Evolutionary conservation across 1,139 yeast species (phyloP).

Genomic region (Trichomonascaceae sp.): DNA sequence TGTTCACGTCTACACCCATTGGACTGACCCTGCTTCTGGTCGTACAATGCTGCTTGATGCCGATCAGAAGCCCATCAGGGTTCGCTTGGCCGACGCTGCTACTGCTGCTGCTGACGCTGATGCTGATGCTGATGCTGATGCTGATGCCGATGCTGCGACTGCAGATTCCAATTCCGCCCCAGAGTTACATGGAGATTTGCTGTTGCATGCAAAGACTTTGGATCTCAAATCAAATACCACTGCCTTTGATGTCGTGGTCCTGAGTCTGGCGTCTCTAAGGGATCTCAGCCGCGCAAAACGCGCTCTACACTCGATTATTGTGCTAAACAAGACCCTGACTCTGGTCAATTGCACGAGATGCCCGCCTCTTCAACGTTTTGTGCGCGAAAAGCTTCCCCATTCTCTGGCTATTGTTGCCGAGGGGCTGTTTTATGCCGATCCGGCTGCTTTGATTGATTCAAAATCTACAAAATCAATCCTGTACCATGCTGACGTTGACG

Average conservation of each 20-base stretch:
- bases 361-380: constrained; percentile 19
- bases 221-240: background rate
- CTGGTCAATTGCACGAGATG: constrained; percentile 21
- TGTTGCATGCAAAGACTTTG: too few relatives aligned
- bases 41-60: too few relatives aligned
- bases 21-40: too few relatives aligned
- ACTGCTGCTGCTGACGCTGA: constrained; percentile 1
- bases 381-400: constrained; percentile 16
- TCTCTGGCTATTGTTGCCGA: constrained; percentile 14
- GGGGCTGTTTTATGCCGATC: background rate
- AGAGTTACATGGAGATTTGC: background rate
- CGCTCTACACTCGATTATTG: constrained; percentile 12
- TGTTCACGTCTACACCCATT: too few relatives aligned
- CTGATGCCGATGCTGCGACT: background rate
- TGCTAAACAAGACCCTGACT: constrained; percentile 18
- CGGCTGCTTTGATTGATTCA: constrained; percentile 1
- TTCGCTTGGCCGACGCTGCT: background rate
- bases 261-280: constrained; percentile 18
- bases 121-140: background rate
- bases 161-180: background rate
- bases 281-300: constrained; percentile 18
- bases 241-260: constrained; percentile 17
- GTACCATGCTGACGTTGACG: background rate
- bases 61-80: background rate
- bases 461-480: constrained; percentile 2